Conservation (phyloP, 805 yeast genomes). For the Sungouiella blattae region DNA sequence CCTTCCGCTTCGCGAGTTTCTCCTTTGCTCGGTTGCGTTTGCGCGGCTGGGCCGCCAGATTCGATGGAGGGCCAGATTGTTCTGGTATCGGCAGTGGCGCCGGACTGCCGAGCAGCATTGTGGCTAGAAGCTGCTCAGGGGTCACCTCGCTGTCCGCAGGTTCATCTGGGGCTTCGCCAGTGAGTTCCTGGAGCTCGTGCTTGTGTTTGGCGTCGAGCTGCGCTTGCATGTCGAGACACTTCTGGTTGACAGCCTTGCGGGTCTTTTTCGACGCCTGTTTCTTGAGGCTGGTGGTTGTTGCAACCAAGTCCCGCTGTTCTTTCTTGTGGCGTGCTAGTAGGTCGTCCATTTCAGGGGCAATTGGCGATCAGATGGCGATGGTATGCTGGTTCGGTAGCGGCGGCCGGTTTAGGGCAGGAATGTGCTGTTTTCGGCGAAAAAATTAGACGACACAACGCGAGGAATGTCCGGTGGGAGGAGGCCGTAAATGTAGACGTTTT, state of each 20-base stretch:
- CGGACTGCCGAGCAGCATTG: slow-evolving; percentile 5
- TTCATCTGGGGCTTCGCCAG: slow-evolving; percentile 3
- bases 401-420: no score
- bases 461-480: no score
- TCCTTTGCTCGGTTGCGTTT: slow-evolving; percentile 80
- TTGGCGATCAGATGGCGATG: no score
- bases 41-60: slow-evolving; percentile 21
- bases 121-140: slow-evolving; percentile 60
- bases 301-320: slow-evolving; percentile 63
- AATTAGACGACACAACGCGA: no score
- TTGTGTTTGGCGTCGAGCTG: slow-evolving; percentile 53
- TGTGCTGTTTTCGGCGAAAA: no score
- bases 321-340: slow-evolving; percentile 60
- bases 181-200: slow-evolving; percentile 40
- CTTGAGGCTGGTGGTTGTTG: slow-evolving; percentile 69
- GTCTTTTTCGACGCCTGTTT: slow-evolving; percentile 81
- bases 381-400: no score
- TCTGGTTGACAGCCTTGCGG: slow-evolving; percentile 59
- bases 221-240: slow-evolving; percentile 58
- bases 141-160: slow-evolving; percentile 35
- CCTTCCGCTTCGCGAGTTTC: slow-evolving; percentile 70
- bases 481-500: no score
- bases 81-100: not conserved
- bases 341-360: slow-evolving; percentile 35
- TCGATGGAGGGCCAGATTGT: not conserved